Percentiles rank a stretch among this genome's conserved stretches.
These are phyloP conservation scores for Coemansia sp. DNA, from an alignment of 192 early-diverging fungal species.

Conservation along the genomic window DNA sequence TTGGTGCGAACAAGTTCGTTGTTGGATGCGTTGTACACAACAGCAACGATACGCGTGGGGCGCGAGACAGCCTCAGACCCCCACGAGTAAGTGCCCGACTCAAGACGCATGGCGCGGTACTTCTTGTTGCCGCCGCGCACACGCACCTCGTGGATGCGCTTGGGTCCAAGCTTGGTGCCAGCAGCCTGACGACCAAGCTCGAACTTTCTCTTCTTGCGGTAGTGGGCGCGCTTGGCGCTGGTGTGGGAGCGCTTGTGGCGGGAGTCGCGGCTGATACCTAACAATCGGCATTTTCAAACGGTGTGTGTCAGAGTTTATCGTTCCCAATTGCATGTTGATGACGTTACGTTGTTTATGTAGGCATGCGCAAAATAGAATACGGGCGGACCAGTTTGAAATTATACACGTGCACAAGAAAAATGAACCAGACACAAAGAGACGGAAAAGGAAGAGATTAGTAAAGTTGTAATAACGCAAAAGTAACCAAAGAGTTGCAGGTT, in stretches of 20 bases:
- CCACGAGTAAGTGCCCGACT: constrained; percentile 97
- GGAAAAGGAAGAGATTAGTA: not conserved
- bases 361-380: not conserved
- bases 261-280: constrained; percentile 99
- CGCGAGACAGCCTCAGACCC: constrained; percentile 91
- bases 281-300: not conserved
- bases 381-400: not conserved
- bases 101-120: constrained; percentile 96
- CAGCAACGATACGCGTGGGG: constrained; percentile 94
- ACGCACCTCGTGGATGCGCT: constrained; percentile 95
- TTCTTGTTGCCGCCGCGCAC: constrained; percentile 99
- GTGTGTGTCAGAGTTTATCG: no score
- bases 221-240: constrained; percentile 98
- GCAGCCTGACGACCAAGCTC: constrained; percentile 98
- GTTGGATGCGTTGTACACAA: constrained; percentile 99
- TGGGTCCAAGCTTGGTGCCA: constrained; percentile 95
- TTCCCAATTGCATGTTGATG: not conserved
- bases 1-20: constrained; percentile 99
- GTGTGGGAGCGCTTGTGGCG: constrained; percentile 98
- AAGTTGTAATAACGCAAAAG: no score
- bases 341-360: not conserved
- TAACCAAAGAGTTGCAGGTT: not conserved
- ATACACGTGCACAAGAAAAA: not conserved
- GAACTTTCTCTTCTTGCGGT: constrained; percentile 99
- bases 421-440: not conserved